Evolutionary conservation across 208 protist genomes (phyloP), one percentile per base, ranked within the genome.

Genomic region (Leptomonas pyrrhocoris): DNA sequence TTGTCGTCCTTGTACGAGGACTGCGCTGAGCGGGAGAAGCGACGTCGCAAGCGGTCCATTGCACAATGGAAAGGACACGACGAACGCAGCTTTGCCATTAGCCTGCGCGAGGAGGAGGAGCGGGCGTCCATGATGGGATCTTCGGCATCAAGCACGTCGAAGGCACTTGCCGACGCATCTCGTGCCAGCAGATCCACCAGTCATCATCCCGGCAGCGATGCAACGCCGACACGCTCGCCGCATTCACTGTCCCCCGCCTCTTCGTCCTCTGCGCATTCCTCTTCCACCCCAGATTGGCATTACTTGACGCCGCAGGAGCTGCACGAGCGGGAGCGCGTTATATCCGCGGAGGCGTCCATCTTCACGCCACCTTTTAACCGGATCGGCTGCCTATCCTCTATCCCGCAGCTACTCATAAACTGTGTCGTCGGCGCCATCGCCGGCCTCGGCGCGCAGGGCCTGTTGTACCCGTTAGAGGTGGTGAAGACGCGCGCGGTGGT

Each of bases 381-480:
- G 0, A 69, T 83, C 4, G 70, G 74, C 25, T 74, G 80, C 45
- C 40, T 88, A 53, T 74, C 79, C 15, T 42, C 81, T 19, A 62
- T 93, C 9, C 92, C 92, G 8, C 81, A 83, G n/a, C 62, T 94
- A 23, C 73, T 72, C n/a, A 77, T 94, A 34, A 93, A 96, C 73
- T 98, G 93, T 68, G 66, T 72, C 56, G 92, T 95, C 58, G 91
- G 91, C 28, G 84, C 94, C 18, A 78, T 75, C 6, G 90, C 93
- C 7, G 94, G 94, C 5, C 77, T 95, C 38, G 88, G 84, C n/a
- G 86, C 90, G 23, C 94, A 98, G 73, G 81, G 85, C 27, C 60
- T 93, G 19, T 68, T 97, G 13, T 97, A 97, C 74, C 94, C 94
- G 8, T 36, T 98, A 21, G 92, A 98, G 73, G 86, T 97, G n/a